A percentile compares a stretch with the other conserved stretches of the same genome.
Conservation (phyloP, 2,329 filamentous ascomycete genomes). For the Calonectria multiphialidica region DNA sequence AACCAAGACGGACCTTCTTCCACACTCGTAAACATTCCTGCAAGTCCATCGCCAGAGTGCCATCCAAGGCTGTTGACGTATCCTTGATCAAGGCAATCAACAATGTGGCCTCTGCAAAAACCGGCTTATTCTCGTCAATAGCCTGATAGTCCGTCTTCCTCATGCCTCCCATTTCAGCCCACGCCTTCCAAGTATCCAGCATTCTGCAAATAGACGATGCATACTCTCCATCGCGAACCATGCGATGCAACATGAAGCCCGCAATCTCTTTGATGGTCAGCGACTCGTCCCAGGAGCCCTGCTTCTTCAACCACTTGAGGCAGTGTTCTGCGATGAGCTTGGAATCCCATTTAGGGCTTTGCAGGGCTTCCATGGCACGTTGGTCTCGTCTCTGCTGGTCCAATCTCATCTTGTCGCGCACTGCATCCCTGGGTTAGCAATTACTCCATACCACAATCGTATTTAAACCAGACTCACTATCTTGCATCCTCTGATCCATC, state of each 20-base stretch:
- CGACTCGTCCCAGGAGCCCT: constrained; percentile 39
- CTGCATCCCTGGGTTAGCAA: constrained; percentile 40
- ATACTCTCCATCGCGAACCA: constrained; percentile 63
- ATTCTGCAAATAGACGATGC: constrained; percentile 55
- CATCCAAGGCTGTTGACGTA: constrained; percentile 58
- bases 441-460: background rate
- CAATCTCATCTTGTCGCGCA: constrained; percentile 55
- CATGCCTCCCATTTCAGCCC: constrained; percentile 69
- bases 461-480: constrained; percentile 52
- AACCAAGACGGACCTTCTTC: constrained; percentile 65
- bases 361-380: constrained; percentile 62
- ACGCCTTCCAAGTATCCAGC: constrained; percentile 65
- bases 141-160: constrained; percentile 56
- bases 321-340: constrained; percentile 58
- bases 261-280: constrained; percentile 54
- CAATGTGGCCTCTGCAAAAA: constrained; percentile 62
- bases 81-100: constrained; percentile 62
- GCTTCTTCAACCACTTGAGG: constrained; percentile 58
- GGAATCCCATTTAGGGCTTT: constrained; percentile 65
- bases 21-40: constrained; percentile 68
- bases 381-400: constrained; percentile 58
- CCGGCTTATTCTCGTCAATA: constrained; percentile 52
- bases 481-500: constrained; percentile 58
- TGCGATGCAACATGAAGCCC: constrained; percentile 62
- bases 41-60: constrained; percentile 63